phyloP scores from a whole-genome alignment of 2,329 filamentous ascomycete species.

The Emergomyces pasteurianus region DNA sequence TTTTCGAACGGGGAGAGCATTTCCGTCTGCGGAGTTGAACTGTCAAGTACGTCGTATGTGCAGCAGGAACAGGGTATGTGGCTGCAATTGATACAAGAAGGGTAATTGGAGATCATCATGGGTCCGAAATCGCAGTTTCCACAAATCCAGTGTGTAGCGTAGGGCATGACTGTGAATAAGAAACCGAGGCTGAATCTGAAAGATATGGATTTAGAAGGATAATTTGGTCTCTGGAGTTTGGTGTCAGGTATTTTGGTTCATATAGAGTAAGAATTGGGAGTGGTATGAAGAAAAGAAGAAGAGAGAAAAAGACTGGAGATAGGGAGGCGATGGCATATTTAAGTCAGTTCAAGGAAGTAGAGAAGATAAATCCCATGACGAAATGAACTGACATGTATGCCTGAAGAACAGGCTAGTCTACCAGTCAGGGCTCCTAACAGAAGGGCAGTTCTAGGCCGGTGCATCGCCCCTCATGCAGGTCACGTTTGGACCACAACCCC shows the following conservation, averaged over 20 bases:
- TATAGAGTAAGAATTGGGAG: neutral
- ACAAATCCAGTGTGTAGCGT: slow-evolving; percentile 23
- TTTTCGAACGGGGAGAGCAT: slow-evolving; percentile 3
- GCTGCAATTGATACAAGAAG: neutral
- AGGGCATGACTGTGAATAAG: slow-evolving; percentile 9
- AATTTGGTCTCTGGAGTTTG: neutral
- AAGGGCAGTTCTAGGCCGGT: slow-evolving; percentile 1
- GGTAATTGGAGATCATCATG: slow-evolving; percentile 12
- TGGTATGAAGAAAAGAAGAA: neutral
- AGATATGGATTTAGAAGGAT: neutral
- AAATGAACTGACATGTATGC: slow-evolving; percentile 1
- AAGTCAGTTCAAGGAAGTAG: neutral
- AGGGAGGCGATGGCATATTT: neutral
- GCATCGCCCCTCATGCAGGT: slow-evolving; percentile 1
- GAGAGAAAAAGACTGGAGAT: neutral
- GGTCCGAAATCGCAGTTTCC: slow-evolving; percentile 24
- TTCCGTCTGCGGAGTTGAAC: slow-evolving; percentile 3
- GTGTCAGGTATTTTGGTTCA: neutral
- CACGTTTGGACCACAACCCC: neutral
- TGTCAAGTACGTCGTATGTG: slow-evolving; percentile 10
- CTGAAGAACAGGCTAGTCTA: neutral
- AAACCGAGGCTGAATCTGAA: neutral
- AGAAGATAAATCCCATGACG: neutral
- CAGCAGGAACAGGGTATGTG: slow-evolving; percentile 11
- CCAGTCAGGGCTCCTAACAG: neutral